A percentile compares a stretch with the other conserved stretches of the same genome.
phyloP scores from a whole-genome alignment of 345 rosid genomes.

The Populus simonii region DNA sequence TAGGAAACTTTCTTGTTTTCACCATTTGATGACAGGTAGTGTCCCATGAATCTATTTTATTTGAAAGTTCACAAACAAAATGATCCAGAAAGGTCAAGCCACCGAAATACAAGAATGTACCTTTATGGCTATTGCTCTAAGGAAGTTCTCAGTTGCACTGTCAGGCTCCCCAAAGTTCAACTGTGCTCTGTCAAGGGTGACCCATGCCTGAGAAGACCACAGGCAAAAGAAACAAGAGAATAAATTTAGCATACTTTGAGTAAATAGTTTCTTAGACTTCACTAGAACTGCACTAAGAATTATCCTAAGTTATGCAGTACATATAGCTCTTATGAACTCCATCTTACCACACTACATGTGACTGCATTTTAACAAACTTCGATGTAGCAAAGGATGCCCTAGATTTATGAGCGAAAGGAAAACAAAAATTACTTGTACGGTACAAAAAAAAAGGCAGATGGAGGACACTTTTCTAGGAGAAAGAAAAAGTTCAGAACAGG shows the following conservation, averaged over 20 bases:
- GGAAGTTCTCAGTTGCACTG: slow-evolving; percentile 68
- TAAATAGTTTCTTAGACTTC: background rate
- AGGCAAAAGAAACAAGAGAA: background rate
- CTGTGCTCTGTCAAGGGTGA: slow-evolving; percentile 93
- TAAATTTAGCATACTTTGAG: background rate
- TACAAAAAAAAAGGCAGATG: background rate
- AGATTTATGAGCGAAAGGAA: background rate
- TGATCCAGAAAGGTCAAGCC: background rate
- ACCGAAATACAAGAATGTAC: slow-evolving; percentile 23
- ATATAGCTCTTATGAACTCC: background rate
- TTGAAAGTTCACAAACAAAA: background rate
- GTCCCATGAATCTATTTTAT: background rate
- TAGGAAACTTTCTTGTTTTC: background rate
- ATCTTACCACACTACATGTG: background rate
- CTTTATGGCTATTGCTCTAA: slow-evolving; percentile 62
- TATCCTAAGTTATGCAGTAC: background rate
- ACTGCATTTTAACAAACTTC: background rate
- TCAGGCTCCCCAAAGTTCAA: slow-evolving; percentile 93
- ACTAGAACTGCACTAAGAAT: background rate
- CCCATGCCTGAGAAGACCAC: slow-evolving; percentile 63
- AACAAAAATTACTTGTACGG: background rate
- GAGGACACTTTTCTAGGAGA: too few relatives aligned
- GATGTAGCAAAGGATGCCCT: background rate
- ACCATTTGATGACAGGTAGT: background rate
- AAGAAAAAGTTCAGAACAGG: background rate